Conservation (phyloP, 2,329 filamentous ascomycete species). For the Ascochyta fabae region DNA sequence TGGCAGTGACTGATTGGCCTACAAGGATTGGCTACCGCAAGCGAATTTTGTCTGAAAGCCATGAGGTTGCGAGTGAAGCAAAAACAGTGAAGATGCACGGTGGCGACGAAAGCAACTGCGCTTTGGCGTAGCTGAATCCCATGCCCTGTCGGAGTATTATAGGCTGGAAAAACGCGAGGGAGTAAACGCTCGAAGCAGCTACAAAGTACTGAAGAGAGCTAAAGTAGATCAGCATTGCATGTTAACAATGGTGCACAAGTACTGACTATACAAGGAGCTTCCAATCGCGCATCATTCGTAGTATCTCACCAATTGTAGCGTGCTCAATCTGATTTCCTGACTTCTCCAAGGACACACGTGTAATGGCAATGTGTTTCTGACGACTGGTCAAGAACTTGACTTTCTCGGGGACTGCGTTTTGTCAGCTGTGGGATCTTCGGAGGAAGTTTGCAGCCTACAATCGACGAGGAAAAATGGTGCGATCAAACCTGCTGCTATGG, state of each 20-base stretch:
- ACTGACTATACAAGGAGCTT: constrained; percentile 39
- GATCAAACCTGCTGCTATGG: constrained; percentile 25
- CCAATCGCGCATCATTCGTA: constrained; percentile 38
- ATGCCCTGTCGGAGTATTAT: constrained; percentile 37
- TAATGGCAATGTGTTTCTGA: constrained; percentile 33
- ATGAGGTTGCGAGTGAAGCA: constrained; percentile 24
- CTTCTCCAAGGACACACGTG: constrained; percentile 37
- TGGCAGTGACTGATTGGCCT: constrained; percentile 26
- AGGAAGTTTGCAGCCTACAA: constrained; percentile 15
- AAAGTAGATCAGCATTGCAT: not conserved
- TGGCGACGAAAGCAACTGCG: constrained; percentile 33
- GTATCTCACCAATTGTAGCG: constrained; percentile 29
- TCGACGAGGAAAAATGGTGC: constrained; percentile 36
- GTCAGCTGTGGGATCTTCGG: not conserved
- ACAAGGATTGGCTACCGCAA: constrained; percentile 33
- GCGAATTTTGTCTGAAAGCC: constrained; percentile 31
- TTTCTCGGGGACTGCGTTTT: constrained; percentile 30
- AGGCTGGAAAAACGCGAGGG: constrained; percentile 31
- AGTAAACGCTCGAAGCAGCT: constrained; percentile 35
- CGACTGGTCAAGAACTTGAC: constrained; percentile 36
- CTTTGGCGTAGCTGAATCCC: constrained; percentile 32
- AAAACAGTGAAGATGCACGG: constrained; percentile 34
- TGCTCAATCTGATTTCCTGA: constrained; percentile 30
- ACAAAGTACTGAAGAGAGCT: constrained; percentile 41
- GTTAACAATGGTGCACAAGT: not conserved